These are phyloP conservation scores for Peronospora farinosa DNA, from an alignment of 352 stramenopile genomes.

Conservation along the genomic window DNA sequence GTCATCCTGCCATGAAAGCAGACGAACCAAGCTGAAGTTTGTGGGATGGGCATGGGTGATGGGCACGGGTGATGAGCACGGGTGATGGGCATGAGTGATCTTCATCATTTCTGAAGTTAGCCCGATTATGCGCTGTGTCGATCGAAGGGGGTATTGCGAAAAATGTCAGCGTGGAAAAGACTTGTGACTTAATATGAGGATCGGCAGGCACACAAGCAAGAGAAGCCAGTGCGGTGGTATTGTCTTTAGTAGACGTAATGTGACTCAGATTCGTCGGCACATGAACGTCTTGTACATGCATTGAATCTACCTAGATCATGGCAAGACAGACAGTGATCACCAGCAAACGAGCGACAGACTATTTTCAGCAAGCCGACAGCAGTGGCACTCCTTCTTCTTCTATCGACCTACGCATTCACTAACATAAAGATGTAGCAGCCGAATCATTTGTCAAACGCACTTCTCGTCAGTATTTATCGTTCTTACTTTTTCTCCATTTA, in stretches of 20 bases:
- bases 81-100: not conserved
- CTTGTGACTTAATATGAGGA: too few relatives aligned
- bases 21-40: conserved; percentile 10
- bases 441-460: conserved; percentile 5
- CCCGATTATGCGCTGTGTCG: conserved; percentile 6
- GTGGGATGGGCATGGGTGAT: conserved; percentile 2
- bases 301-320: too few relatives aligned
- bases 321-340: too few relatives aligned
- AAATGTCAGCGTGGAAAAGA: not conserved
- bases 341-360: conserved; percentile 5
- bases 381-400: conserved; percentile 11
- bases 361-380: conserved; percentile 1
- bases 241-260: too few relatives aligned
- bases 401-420: conserved; percentile 12
- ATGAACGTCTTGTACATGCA: too few relatives aligned
- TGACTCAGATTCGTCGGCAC: too few relatives aligned
- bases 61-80: too few relatives aligned
- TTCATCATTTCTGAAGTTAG: conserved; percentile 30
- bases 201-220: not conserved
- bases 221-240: not conserved
- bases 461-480: conserved; percentile 6
- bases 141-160: not conserved
- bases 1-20: not conserved
- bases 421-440: conserved; percentile 7
- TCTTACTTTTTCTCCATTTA: conserved; percentile 2